Percentiles rank a stretch among this genome's conserved stretches.
These are phyloP conservation scores for Sanguinoderma infundibulare DNA, from an alignment of 1,284 basidiomycete genomes.

Conservation along the genomic window DNA sequence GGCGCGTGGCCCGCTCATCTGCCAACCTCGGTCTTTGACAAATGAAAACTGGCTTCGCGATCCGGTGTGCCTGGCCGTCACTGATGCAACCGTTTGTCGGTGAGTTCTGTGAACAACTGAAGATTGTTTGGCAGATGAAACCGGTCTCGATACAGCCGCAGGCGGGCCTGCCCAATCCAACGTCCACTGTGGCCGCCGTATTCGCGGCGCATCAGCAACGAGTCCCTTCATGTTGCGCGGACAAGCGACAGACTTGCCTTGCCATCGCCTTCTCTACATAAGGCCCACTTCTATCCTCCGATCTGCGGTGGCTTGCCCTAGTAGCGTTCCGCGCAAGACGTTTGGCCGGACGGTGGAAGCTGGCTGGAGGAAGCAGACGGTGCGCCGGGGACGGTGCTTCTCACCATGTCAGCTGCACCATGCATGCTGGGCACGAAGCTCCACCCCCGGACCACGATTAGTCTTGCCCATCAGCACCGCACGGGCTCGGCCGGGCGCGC, in stretches of 20 bases:
- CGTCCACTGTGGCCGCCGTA: background rate
- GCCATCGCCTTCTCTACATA: background rate
- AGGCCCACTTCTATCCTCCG: background rate
- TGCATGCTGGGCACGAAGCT: background rate
- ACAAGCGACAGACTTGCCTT: background rate
- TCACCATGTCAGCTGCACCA: background rate
- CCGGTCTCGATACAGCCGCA: background rate
- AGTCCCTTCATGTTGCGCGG: background rate
- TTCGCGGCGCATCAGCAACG: background rate
- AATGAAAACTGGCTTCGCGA: background rate
- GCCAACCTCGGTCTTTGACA: background rate
- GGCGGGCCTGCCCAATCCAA: background rate
- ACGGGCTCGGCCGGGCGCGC: background rate
- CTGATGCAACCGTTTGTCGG: background rate
- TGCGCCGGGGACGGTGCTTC: background rate
- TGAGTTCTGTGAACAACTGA: background rate
- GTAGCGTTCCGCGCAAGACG: background rate
- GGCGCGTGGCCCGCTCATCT: background rate
- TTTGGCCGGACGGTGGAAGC: no score
- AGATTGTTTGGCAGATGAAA: background rate
- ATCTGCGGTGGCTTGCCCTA: background rate
- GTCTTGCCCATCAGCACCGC: constrained; percentile 15
- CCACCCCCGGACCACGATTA: constrained; percentile 12
- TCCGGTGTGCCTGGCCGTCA: background rate
- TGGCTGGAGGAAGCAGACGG: background rate